phyloP scores from a whole-genome alignment of 768 basidiomycete genomes.

The Boletus rubescentipes region DNA sequence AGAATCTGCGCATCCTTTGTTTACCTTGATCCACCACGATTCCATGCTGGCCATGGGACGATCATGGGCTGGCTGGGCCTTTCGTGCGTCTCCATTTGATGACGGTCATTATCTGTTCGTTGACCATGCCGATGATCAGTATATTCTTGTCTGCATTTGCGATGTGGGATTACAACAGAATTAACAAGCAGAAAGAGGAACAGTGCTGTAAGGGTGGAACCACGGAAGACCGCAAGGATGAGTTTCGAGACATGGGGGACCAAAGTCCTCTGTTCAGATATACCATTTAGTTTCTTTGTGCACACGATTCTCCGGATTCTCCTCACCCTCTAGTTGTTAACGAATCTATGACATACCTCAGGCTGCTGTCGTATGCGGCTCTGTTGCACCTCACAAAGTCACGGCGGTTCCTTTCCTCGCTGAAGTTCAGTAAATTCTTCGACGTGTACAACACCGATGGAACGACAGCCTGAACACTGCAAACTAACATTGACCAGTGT shows the following conservation, averaged over 20 bases:
- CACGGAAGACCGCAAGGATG: slow-evolving; percentile 35
- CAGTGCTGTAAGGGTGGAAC: slow-evolving; percentile 45
- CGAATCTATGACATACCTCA: no score
- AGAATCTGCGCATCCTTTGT: slow-evolving; percentile 45
- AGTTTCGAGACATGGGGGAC: slow-evolving; percentile 51
- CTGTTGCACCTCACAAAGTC: no score
- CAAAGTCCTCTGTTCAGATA: slow-evolving; percentile 57
- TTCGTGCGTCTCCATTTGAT: slow-evolving; percentile 19
- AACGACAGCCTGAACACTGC: no score
- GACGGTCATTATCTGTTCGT: slow-evolving; percentile 18
- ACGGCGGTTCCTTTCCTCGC: no score
- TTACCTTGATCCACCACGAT: slow-evolving; percentile 39
- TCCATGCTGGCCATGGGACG: slow-evolving; percentile 38
- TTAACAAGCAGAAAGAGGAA: slow-evolving; percentile 50
- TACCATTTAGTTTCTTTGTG: slow-evolving; percentile 3
- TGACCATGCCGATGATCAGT: slow-evolving; percentile 32
- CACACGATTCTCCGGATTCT: no score
- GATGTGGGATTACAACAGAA: slow-evolving; percentile 44
- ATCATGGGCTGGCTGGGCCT: slow-evolving; percentile 37
- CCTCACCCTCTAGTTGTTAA: no score
- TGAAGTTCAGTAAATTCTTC: no score
- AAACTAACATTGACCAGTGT: no score
- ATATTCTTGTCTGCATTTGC: slow-evolving; percentile 44
- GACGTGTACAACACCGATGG: no score
- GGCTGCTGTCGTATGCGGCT: no score